Conservation (phyloP, 1,139 yeast species). For the Pichia sp. region DNA sequence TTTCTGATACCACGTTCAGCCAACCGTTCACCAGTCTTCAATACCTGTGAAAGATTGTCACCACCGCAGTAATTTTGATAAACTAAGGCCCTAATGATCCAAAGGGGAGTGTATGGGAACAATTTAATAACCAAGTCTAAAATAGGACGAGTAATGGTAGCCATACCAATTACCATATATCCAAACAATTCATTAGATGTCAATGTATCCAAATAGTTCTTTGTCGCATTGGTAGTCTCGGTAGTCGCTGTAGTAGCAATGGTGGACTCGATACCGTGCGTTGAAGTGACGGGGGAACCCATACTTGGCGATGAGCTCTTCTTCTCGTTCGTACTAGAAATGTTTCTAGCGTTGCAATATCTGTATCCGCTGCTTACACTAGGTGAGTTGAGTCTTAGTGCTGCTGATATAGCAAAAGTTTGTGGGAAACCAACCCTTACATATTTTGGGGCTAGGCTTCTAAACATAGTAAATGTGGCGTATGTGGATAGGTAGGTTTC, state of each 20-base stretch:
- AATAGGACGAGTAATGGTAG: conserved; percentile 57
- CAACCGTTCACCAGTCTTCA: conserved; percentile 60
- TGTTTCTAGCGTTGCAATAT: too few species aligned
- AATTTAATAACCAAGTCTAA: conserved; percentile 52
- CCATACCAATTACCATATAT: conserved; percentile 58
- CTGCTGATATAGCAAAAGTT: too few species aligned
- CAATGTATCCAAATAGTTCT: conserved; percentile 23
- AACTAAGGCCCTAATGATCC: conserved; percentile 61
- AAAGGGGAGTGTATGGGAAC: conserved; percentile 74
- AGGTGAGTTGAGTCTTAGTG: too few species aligned
- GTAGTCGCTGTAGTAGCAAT: not conserved
- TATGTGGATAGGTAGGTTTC: too few species aligned
- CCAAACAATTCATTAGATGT: conserved; percentile 42
- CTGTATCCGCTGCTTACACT: too few species aligned
- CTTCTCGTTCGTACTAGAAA: conserved; percentile 9
- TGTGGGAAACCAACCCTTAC: too few species aligned
- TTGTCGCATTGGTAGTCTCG: not conserved
- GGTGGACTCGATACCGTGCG: too few species aligned
- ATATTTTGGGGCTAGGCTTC: too few species aligned
- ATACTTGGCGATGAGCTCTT: not conserved
- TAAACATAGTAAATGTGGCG: too few species aligned
- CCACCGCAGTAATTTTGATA: conserved; percentile 92
- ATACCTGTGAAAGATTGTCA: conserved; percentile 63
- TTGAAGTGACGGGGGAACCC: not conserved
- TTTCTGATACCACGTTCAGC: conserved; percentile 73